Percentiles rank a stretch among this genome's conserved stretches.
phyloP scores from a whole-genome alignment of 78 protist species.

The Dictyostelium firmibasis region DNA sequence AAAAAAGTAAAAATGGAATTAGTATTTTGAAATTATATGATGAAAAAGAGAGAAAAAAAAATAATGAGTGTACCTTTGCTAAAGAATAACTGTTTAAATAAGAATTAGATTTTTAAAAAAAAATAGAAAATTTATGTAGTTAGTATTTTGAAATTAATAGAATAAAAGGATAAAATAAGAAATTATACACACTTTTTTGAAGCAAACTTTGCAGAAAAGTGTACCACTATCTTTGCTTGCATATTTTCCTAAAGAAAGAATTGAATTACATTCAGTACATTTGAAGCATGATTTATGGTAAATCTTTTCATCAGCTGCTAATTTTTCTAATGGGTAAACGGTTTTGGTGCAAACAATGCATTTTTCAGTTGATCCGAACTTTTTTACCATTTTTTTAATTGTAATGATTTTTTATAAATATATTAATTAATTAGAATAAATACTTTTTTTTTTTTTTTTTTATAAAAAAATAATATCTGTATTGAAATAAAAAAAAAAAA shows the following conservation, averaged over 20 bases:
- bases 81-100: conserved; percentile 8
- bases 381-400: background rate
- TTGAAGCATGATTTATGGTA: conserved; percentile 79
- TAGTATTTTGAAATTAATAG: background rate
- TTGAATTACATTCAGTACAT: conserved; percentile 70
- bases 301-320: conserved; percentile 73
- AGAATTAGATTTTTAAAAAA: too few species aligned
- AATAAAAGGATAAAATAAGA: background rate
- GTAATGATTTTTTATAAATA: background rate
- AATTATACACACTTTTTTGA: conserved; percentile 16
- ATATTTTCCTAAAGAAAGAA: conserved; percentile 72
- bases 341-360: conserved; percentile 71
- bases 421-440: background rate
- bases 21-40: too few species aligned
- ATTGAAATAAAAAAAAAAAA: background rate
- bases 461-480: background rate
- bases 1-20: too few species aligned
- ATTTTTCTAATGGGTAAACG: conserved; percentile 43
- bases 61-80: conserved; percentile 71
- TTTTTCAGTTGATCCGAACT: conserved; percentile 47
- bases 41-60: too few species aligned
- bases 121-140: background rate
- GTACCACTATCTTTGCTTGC: conserved; percentile 69
- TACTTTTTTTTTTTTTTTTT: background rate
- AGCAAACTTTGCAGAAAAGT: conserved; percentile 73